Base-by-base conservation (phyloP, 352 stramenopile species). In the Phytopythium vexans region DNA sequence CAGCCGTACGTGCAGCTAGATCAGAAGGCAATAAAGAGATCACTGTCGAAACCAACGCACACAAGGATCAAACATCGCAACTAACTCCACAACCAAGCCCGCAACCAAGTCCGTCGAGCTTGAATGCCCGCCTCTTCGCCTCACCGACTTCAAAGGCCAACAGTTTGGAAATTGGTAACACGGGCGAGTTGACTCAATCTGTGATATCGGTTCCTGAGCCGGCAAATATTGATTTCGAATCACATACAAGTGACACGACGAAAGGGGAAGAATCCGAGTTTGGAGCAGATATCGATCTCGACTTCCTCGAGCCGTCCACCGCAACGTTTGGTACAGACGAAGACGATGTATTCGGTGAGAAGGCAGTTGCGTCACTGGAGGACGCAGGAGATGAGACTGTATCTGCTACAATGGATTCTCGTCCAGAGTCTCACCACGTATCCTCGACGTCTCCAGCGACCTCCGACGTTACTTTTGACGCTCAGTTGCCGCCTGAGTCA, bases 401-500 rank as follows among this genome's bases (percentile, higher is more conserved):
- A 15, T 3, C 2, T 6, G 31, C 27, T 11, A 10, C 11, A 12
- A 7, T 34, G 21, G 21, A 27, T 27, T 27, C 21, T 27, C 21
- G 21, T 27, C 21, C 21, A 27, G 21, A 27, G 21, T 1, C 2
- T 27, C 21, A 2, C 21, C 21, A 27, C 21, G 12, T 11, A 14
- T 36, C 16, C 14, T 45, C 36, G 6, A 31, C 49, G 9, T 49
- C 64, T 35, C 34, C 47, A 9, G 36, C 52, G 5, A 61, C 60
- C 8, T 77, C 63, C n/a, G 74, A 85, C 37, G 76, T 85, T 27
- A 82, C 76, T 0, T 60, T 79, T 49, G 69, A 85, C 41, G 77
- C 77, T 56, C 68, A 82, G 49, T 66, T 62, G 41, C 49, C 64
- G 4, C 50, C 66, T 15, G 44, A 44, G 35, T 12, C 35, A 7